Conservation (phyloP, 2,329 filamentous ascomycete species). For the Nothophoma quercina region DNA sequence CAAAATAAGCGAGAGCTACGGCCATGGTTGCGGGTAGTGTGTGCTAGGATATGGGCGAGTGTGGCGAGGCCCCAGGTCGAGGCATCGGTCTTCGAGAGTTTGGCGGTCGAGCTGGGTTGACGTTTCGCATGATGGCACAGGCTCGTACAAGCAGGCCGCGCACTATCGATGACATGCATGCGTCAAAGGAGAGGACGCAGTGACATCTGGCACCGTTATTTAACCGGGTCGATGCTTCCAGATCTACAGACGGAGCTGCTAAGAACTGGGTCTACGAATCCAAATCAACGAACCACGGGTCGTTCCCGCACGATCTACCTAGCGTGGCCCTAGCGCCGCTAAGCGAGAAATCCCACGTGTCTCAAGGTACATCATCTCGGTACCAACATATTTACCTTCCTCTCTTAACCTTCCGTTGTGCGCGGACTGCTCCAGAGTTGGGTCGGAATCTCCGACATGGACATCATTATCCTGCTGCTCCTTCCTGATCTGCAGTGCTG, state of each 20-base stretch:
- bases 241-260: not conserved
- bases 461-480: not conserved
- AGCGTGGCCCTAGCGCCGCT: conserved; percentile 1
- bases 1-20: conserved; percentile 6
- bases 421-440: conserved; percentile 5
- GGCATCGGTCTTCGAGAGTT: not conserved
- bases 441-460: conserved; percentile 3
- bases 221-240: conserved; percentile 2
- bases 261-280: conserved; percentile 12
- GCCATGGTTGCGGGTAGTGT: not conserved
- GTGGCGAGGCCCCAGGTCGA: not conserved
- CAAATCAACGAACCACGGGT: conserved; percentile 11
- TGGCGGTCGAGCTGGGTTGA: not conserved
- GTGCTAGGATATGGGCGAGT: not conserved
- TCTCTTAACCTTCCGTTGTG: not conserved
- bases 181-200: conserved; percentile 1
- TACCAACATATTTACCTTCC: conserved; percentile 10
- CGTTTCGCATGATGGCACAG: not conserved
- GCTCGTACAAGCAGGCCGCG: not conserved
- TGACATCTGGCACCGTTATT: conserved; percentile 2
- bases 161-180: conserved; percentile 11
- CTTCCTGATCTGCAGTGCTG: not conserved
- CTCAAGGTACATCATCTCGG: not conserved
- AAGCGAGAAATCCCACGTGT: conserved; percentile 8
- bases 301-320: conserved; percentile 15